Evolutionary conservation across 1,284 basidiomycete species (phyloP).

Genomic region (Ceratobasidium sp.): DNA sequence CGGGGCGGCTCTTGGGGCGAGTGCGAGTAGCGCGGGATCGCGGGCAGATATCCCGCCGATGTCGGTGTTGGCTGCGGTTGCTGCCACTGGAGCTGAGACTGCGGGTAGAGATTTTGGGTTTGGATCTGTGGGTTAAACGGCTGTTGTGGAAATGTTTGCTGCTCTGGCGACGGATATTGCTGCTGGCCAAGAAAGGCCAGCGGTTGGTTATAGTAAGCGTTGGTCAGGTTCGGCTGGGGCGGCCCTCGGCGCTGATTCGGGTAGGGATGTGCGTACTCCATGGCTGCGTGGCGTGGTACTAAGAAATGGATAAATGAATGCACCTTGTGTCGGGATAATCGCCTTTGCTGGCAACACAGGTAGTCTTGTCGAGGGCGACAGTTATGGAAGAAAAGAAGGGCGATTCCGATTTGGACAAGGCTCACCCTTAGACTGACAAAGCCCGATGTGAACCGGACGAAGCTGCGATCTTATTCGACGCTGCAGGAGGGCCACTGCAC

Average conservation of each 20-base stretch:
- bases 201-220: constrained; percentile 15
- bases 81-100: constrained; percentile 9
- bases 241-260: constrained; percentile 35
- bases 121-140: not conserved
- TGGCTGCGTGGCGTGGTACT: no score
- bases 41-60: constrained; percentile 3
- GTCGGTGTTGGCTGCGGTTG: constrained; percentile 10
- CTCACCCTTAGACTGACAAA: not conserved
- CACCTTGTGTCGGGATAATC: not conserved
- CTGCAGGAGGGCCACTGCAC: not conserved
- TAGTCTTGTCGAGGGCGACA: not conserved
- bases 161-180: not conserved
- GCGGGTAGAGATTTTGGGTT: not conserved
- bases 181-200: not conserved
- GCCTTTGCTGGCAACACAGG: not conserved
- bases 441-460: constrained; percentile 10
- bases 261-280: constrained; percentile 21
- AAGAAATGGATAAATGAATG: no score
- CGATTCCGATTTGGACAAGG: no score
- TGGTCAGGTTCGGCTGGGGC: not conserved
- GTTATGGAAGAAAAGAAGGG: not conserved
- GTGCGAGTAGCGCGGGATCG: constrained; percentile 14
- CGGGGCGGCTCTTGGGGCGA: constrained; percentile 17
- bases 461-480: not conserved
- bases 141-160: not conserved